Percentiles rank a stretch among this genome's conserved stretches.
Conservation (phyloP, 176 grass and related monocot genomes). For the Aegilops longissima region DNA sequence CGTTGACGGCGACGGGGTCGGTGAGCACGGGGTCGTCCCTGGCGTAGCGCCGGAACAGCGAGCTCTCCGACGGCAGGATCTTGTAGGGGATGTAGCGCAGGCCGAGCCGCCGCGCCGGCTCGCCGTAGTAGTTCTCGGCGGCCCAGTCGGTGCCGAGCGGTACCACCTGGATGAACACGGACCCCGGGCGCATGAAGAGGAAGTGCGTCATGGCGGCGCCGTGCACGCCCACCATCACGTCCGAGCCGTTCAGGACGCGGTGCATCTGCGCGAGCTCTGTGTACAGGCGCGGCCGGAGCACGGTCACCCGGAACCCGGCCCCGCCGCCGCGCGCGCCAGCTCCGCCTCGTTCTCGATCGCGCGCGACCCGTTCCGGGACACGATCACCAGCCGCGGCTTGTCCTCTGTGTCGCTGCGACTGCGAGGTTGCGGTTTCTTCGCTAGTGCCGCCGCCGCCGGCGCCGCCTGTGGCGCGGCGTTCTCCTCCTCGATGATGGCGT, state of each 20-base stretch:
- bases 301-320: constrained; percentile 49
- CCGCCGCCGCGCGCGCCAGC: constrained; percentile 27
- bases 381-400: constrained; percentile 54
- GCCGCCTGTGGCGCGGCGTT: not conserved
- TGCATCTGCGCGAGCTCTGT: constrained; percentile 73
- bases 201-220: constrained; percentile 82
- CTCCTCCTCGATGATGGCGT: constrained; percentile 29
- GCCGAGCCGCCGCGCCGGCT: constrained; percentile 55
- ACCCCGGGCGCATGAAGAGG: constrained; percentile 72
- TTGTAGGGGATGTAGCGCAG: constrained; percentile 61
- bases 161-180: constrained; percentile 73
- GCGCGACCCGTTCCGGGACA: constrained; percentile 67
- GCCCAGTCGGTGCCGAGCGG: constrained; percentile 79
- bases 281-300: constrained; percentile 44
- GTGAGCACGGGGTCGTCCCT: constrained; percentile 47
- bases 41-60: constrained; percentile 43
- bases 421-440: not conserved
- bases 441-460: not conserved
- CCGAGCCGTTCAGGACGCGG: constrained; percentile 53
- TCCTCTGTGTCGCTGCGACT: not conserved
- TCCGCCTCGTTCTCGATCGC: constrained; percentile 59
- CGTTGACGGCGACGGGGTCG: constrained; percentile 55
- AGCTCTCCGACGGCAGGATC: constrained; percentile 63
- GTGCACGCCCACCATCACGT: constrained; percentile 79
- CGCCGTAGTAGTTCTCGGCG: constrained; percentile 74